Conservation (phyloP, 2,329 filamentous ascomycete genomes). For the Aspergillus texensis region DNA sequence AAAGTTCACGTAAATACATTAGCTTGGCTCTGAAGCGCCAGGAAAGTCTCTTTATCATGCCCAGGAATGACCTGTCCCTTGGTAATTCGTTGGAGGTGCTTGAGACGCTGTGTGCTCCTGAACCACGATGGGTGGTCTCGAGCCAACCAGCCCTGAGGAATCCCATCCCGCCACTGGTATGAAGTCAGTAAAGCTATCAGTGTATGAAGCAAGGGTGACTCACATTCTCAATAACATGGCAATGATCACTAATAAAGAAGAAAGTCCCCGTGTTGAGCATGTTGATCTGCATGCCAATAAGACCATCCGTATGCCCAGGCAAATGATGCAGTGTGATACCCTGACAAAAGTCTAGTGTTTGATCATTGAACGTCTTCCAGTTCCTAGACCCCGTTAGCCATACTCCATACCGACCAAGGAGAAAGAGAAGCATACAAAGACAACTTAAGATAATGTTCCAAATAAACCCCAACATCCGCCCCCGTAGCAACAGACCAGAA, state of each 20-base stretch:
- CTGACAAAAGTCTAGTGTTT: constrained; percentile 16
- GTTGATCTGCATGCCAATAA: constrained; percentile 18
- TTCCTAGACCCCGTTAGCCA: background rate
- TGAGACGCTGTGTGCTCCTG: constrained; percentile 17
- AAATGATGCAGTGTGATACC: constrained; percentile 17
- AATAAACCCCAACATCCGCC: constrained; percentile 15
- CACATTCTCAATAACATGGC: constrained; percentile 18
- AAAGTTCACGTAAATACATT: constrained; percentile 6
- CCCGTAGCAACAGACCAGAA: constrained; percentile 19
- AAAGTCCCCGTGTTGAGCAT: constrained; percentile 15
- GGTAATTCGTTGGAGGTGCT: constrained; percentile 12
- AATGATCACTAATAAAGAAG: constrained; percentile 18
- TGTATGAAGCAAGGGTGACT: background rate
- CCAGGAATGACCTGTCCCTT: constrained; percentile 16
- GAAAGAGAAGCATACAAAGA: background rate
- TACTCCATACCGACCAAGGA: too few species aligned
- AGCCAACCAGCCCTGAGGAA: constrained; percentile 18
- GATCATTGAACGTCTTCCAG: constrained; percentile 18
- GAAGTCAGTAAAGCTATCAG: background rate
- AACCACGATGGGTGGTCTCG: constrained; percentile 18
- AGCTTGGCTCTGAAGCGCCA: constrained; percentile 8
- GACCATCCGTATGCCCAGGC: constrained; percentile 13
- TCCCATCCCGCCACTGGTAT: constrained; percentile 14
- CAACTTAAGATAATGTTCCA: constrained; percentile 14
- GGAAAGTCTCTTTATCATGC: constrained; percentile 13